Percentiles rank a stretch among this genome's conserved stretches.
phyloP scores from a whole-genome alignment of 2,329 filamentous ascomycete genomes.

The Fusarium coffeatum region DNA sequence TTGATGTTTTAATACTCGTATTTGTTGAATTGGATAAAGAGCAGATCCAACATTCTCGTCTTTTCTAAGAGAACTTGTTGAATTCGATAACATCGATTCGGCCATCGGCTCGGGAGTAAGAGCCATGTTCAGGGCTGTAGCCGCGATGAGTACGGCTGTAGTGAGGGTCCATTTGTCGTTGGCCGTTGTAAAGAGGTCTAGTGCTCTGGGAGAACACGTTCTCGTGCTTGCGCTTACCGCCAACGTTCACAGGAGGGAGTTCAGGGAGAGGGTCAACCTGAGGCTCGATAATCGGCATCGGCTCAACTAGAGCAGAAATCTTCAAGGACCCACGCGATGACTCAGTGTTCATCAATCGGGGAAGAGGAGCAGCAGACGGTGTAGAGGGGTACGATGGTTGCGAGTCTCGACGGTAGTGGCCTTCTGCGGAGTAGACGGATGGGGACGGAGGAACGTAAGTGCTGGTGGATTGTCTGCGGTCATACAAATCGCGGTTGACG shows the following conservation, averaged over 20 bases:
- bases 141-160: slow-evolving; percentile 41
- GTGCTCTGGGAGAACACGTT: slow-evolving; percentile 50
- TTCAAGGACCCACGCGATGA: slow-evolving; percentile 53
- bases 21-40: slow-evolving; percentile 47
- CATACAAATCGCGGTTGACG: slow-evolving; percentile 52
- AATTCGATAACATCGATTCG: slow-evolving; percentile 48
- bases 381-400: slow-evolving; percentile 46
- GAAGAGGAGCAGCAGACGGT: slow-evolving; percentile 45
- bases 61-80: slow-evolving; percentile 38
- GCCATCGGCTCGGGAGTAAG: slow-evolving; percentile 53
- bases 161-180: slow-evolving; percentile 53
- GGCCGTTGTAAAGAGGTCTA: slow-evolving; percentile 52
- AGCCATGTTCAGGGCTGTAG: slow-evolving; percentile 46
- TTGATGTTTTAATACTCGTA: slow-evolving; percentile 39
- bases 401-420: slow-evolving; percentile 49
- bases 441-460: slow-evolving; percentile 55
- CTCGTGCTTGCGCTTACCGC: slow-evolving; percentile 55
- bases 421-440: slow-evolving; percentile 48
- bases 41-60: background rate
- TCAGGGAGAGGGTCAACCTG: slow-evolving; percentile 48
- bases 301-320: slow-evolving; percentile 52
- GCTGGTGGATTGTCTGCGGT: slow-evolving; percentile 53
- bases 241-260: slow-evolving; percentile 44
- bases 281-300: slow-evolving; percentile 52
- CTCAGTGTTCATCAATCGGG: slow-evolving; percentile 34